A percentile compares a stretch with the other conserved stretches of the same genome.
Evolutionary conservation across 2,329 filamentous ascomycete species (phyloP).

Genomic region (Colletotrichum gloeosporioides): DNA sequence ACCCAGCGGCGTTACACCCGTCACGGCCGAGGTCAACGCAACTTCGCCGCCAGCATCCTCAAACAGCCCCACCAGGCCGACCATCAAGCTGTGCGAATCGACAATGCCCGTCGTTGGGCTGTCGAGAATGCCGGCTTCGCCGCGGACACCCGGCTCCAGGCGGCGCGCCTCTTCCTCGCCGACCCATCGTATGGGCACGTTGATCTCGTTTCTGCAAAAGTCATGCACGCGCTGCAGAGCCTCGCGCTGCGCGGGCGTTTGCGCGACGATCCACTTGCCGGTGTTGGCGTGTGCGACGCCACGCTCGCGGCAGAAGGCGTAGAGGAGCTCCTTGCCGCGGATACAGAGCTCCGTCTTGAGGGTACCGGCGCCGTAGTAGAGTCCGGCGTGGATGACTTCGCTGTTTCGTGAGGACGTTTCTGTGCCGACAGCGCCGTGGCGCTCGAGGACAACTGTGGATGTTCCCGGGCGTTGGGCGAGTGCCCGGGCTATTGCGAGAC

Average conservation of each 20-base stretch:
- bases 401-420: slow-evolving; percentile 92
- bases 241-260: slow-evolving; percentile 73
- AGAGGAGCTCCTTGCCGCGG: slow-evolving; percentile 76
- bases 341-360: slow-evolving; percentile 89
- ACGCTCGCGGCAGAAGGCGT: slow-evolving; percentile 74
- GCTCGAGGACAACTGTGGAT: slow-evolving; percentile 81
- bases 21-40: slow-evolving; percentile 73
- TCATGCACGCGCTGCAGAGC: slow-evolving; percentile 59
- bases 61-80: slow-evolving; percentile 76
- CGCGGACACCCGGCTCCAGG: slow-evolving; percentile 78
- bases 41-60: slow-evolving; percentile 78
- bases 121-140: slow-evolving; percentile 77
- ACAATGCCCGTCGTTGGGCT: slow-evolving; percentile 88
- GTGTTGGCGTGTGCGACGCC: slow-evolving; percentile 74
- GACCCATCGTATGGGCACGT: slow-evolving; percentile 77
- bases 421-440: slow-evolving; percentile 75
- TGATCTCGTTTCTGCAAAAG: slow-evolving; percentile 43
- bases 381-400: slow-evolving; percentile 94
- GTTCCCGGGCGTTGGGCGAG: slow-evolving; percentile 68
- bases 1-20: slow-evolving; percentile 56
- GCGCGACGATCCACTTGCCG: slow-evolving; percentile 96
- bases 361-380: slow-evolving; percentile 81
- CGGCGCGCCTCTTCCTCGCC: slow-evolving; percentile 62
- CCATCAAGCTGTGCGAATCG: slow-evolving; percentile 86
- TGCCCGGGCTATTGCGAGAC: slow-evolving; percentile 78